phyloP scores from a whole-genome alignment of 2,329 filamentous ascomycete species.

The Arachnomyces sp. region DNA sequence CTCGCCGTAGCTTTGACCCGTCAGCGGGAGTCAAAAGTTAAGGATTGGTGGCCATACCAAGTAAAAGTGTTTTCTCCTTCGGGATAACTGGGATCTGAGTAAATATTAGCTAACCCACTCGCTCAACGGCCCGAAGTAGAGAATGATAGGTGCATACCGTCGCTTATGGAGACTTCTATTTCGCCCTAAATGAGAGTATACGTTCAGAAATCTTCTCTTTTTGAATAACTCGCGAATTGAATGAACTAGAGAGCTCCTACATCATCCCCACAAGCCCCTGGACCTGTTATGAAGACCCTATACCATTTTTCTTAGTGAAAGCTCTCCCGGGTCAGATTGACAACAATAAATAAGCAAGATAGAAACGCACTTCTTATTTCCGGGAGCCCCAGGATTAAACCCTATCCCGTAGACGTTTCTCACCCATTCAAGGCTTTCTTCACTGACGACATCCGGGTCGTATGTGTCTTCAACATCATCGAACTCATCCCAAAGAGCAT shows the following conservation, averaged over 20 bases:
- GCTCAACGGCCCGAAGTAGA: too few species aligned
- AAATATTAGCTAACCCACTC: background rate
- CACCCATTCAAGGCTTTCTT: background rate
- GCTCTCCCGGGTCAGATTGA: too few species aligned
- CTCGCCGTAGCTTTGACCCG: background rate
- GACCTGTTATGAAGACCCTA: conserved; percentile 1
- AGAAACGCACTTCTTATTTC: background rate
- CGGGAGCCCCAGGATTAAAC: background rate
- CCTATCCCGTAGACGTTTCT: background rate
- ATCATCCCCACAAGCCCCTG: background rate
- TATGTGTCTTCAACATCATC: background rate
- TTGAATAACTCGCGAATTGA: too few species aligned
- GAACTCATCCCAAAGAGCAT: background rate
- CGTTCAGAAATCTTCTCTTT: too few species aligned
- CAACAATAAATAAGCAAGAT: background rate
- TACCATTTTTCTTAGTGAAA: background rate
- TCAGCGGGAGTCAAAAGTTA: background rate
- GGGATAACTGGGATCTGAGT: conserved; percentile 1
- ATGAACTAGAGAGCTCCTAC: background rate
- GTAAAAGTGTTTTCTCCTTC: background rate
- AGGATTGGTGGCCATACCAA: background rate
- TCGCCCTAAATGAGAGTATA: too few species aligned
- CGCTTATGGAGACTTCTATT: too few species aligned
- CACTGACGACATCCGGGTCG: conserved; percentile 3
- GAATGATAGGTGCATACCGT: too few species aligned